Conservation (phyloP, 108 stramenopile species). For the Licmophora abbreviata region DNA sequence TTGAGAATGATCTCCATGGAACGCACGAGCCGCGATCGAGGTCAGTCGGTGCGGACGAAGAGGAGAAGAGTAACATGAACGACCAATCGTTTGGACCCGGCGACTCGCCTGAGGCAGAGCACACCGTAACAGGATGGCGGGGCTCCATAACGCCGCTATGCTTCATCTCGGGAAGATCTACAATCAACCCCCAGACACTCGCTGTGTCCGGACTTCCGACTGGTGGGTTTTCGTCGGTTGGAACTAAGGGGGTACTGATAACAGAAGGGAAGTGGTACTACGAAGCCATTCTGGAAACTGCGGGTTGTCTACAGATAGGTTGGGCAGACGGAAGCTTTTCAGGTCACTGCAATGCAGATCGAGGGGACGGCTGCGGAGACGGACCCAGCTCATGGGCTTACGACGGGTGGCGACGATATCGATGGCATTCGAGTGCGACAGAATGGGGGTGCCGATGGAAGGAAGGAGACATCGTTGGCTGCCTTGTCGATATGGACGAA, state of each 20-base stretch:
- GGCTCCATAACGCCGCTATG: slow-evolving; percentile 60
- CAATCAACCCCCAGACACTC: slow-evolving; percentile 52
- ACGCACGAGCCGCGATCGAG: slow-evolving; percentile 6
- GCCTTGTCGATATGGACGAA: slow-evolving; percentile 83
- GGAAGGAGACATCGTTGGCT: slow-evolving; percentile 86
- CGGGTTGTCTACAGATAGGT: slow-evolving; percentile 91
- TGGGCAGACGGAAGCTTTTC: slow-evolving; percentile 87
- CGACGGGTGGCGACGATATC: slow-evolving; percentile 92
- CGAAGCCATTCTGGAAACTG: slow-evolving; percentile 80
- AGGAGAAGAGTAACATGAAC: background rate
- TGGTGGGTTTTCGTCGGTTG: slow-evolving; percentile 84
- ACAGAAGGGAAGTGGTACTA: slow-evolving; percentile 92
- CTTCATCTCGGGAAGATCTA: slow-evolving; percentile 64
- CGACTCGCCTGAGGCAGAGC: slow-evolving; percentile 1
- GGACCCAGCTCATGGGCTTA: slow-evolving; percentile 90
- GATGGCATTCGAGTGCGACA: slow-evolving; percentile 83
- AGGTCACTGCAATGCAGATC: slow-evolving; percentile 78
- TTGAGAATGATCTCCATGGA: slow-evolving; percentile 11
- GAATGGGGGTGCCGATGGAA: slow-evolving; percentile 94
- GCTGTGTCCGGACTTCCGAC: slow-evolving; percentile 65
- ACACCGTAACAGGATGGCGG: slow-evolving; percentile 33
- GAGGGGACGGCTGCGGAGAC: slow-evolving; percentile 92
- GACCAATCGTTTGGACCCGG: background rate
- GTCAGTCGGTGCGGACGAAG: background rate
- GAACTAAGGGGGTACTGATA: slow-evolving; percentile 74